A percentile compares a stretch with the other conserved stretches of the same genome.
Evolutionary conservation across 345 rosid genomes (phyloP).

Genomic region (Populus euphratica): DNA sequence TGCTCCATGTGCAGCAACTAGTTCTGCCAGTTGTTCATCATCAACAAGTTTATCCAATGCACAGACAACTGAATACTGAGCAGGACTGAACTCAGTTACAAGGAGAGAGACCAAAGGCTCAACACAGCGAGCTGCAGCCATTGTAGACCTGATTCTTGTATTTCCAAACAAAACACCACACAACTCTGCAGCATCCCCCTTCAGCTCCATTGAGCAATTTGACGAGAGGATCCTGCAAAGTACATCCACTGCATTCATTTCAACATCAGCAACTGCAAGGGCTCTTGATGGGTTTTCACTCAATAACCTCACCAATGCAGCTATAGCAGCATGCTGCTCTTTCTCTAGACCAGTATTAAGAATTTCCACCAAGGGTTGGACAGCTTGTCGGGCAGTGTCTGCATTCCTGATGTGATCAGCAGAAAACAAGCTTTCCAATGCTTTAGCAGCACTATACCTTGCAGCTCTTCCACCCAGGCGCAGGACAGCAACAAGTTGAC

Average conservation of each 20-base stretch:
- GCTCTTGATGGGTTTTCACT: constrained; percentile 97
- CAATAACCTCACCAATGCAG: constrained; percentile 88
- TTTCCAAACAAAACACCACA: constrained; percentile 94
- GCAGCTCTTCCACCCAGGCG: constrained; percentile 98
- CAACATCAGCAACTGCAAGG: constrained; percentile 93
- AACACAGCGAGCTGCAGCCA: constrained; percentile 96
- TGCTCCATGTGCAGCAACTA: constrained; percentile 98
- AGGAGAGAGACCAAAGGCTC: constrained; percentile 98
- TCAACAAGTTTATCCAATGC: constrained; percentile 94
- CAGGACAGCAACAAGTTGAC: constrained; percentile 95
- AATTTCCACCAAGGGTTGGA: constrained; percentile 97
- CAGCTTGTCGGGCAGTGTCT: constrained; percentile 88
- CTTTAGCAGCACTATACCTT: constrained; percentile 92
- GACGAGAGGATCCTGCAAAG: constrained; percentile 96
- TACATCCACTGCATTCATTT: constrained; percentile 97
- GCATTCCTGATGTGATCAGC: constrained; percentile 98
- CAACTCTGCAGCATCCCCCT: constrained; percentile 98
- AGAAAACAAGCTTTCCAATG: constrained; percentile 90
- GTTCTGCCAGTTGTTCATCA: constrained; percentile 97
- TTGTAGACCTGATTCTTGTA: constrained; percentile 85
- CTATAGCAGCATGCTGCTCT: constrained; percentile 99
- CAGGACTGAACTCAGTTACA: constrained; percentile 80
- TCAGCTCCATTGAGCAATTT: constrained; percentile 83
- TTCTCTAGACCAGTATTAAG: constrained; percentile 90
- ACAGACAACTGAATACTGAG: constrained; percentile 91